Percentiles rank a stretch among this genome's conserved stretches.
Evolutionary conservation across 805 yeast genomes (phyloP).

Genomic region (Suhomyces faveliae): DNA sequence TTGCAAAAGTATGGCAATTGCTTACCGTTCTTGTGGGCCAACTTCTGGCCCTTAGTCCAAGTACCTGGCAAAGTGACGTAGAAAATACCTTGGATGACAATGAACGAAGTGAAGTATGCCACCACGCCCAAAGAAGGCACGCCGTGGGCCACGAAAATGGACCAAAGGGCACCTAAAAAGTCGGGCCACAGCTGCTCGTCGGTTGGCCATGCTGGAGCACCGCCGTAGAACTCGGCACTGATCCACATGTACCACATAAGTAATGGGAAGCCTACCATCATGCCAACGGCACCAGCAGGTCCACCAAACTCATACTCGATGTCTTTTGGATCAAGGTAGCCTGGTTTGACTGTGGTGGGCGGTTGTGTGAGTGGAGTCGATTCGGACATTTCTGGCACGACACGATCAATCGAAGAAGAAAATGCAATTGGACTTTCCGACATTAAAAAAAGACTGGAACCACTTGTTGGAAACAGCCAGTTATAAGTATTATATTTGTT

Average conservation of each 20-base stretch:
- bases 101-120: constrained; percentile 68
- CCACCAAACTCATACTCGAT: constrained; percentile 93
- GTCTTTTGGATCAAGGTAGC: constrained; percentile 43
- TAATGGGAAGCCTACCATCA: constrained; percentile 90
- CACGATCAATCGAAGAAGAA: background rate
- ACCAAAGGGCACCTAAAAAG: constrained; percentile 43
- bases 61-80: constrained; percentile 89
- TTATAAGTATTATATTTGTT: too few relatives aligned
- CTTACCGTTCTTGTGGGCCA: constrained; percentile 72
- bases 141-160: constrained; percentile 49
- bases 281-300: constrained; percentile 80
- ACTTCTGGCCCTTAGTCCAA: constrained; percentile 93
- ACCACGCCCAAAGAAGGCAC: constrained; percentile 62
- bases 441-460: background rate
- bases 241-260: constrained; percentile 98
- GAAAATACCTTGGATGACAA: constrained; percentile 65
- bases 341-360: constrained; percentile 9
- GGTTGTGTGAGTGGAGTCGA: background rate
- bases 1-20: constrained; percentile 93
- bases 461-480: too few relatives aligned
- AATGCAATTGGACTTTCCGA: background rate
- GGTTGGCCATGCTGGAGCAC: constrained; percentile 67
- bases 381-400: background rate
- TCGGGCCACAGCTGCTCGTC: constrained; percentile 53
- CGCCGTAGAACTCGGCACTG: constrained; percentile 75